Percentiles rank a stretch among this genome's conserved stretches.
Conservation (phyloP, 495 filamentous ascomycete genomes). For the Neurospora sp. region DNA sequence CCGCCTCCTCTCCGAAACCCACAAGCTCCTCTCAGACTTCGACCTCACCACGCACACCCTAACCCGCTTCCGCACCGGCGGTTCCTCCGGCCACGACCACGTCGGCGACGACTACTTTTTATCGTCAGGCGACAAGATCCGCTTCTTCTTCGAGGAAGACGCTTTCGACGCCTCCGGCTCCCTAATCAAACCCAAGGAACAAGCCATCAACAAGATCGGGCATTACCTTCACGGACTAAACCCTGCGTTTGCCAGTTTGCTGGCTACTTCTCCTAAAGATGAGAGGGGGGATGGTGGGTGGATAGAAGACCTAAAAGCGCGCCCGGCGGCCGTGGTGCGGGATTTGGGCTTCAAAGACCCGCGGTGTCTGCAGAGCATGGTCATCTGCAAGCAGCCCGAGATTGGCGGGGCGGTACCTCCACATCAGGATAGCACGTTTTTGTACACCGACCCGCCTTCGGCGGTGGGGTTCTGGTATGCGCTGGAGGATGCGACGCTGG, state of each 20-base stretch:
- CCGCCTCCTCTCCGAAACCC: conserved; percentile 63
- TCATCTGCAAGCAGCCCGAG: conserved; percentile 96
- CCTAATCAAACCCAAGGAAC: conserved; percentile 65
- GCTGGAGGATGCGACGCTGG: conserved; percentile 73
- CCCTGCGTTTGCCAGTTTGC: conserved; percentile 56
- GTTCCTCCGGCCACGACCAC: conserved; percentile 51
- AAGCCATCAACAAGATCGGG: conserved; percentile 93
- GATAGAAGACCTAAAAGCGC: conserved; percentile 12
- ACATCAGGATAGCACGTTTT: conserved; percentile 85
- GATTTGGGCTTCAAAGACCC: conserved; percentile 68
- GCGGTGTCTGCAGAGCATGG: conserved; percentile 74
- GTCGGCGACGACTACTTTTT: conserved; percentile 96
- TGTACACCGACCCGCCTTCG: conserved; percentile 84
- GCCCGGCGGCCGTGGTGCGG: conserved; percentile 52
- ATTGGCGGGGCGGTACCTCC: conserved; percentile 81
- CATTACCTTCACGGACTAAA: conserved; percentile 76
- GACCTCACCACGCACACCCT: conserved; percentile 72
- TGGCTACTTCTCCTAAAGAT: conserved; percentile 35
- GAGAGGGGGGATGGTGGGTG: background rate
- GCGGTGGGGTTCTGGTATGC: conserved; percentile 96
- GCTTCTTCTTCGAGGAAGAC: conserved; percentile 95
- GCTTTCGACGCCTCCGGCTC: conserved; percentile 49
- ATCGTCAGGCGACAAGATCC: conserved; percentile 73
- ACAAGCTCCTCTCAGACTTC: conserved; percentile 64
- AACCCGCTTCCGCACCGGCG: conserved; percentile 83